Percentiles rank a stretch among this genome's conserved stretches.
These are phyloP conservation scores for Zizania latifolia DNA, from an alignment of 176 grass and related monocot genomes.

Conservation along the genomic window DNA sequence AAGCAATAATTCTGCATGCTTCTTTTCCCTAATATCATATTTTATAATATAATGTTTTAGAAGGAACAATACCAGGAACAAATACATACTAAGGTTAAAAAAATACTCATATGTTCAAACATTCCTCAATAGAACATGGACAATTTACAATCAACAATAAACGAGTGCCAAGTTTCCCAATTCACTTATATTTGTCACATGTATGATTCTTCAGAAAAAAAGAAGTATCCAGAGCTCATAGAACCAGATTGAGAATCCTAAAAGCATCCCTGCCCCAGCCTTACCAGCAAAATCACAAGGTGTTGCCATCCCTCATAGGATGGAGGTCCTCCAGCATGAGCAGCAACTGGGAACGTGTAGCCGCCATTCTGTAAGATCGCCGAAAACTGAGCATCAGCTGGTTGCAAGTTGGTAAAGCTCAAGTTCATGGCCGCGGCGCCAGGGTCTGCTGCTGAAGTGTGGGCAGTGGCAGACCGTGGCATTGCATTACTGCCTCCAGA, in stretches of 20 bases:
- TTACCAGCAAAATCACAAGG: neutral
- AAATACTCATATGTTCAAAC: neutral
- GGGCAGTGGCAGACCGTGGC: slow-evolving; percentile 31
- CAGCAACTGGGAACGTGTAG: slow-evolving; percentile 71
- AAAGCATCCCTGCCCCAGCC: neutral
- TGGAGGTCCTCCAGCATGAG: slow-evolving; percentile 54
- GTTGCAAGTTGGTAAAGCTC: slow-evolving; percentile 71
- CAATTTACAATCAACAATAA: neutral
- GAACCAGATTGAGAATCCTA: neutral
- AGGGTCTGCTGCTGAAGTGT: slow-evolving; percentile 28
- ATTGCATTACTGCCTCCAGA: slow-evolving; percentile 27
- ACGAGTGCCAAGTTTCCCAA: neutral
- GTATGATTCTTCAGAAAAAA: neutral
- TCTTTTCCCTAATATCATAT: neutral
- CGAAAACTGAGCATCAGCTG: slow-evolving; percentile 68
- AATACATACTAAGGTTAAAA: neutral
- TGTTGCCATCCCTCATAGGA: slow-evolving; percentile 59
- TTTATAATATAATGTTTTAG: neutral
- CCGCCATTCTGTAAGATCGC: slow-evolving; percentile 70
- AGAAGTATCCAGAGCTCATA: neutral
- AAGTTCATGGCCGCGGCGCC: slow-evolving; percentile 66
- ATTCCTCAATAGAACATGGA: no score
- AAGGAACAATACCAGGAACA: neutral
- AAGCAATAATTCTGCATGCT: neutral
- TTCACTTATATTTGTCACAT: neutral